Base-by-base conservation (phyloP, 2,329 filamentous ascomycete species). In the Trichoderma hamatum region DNA sequence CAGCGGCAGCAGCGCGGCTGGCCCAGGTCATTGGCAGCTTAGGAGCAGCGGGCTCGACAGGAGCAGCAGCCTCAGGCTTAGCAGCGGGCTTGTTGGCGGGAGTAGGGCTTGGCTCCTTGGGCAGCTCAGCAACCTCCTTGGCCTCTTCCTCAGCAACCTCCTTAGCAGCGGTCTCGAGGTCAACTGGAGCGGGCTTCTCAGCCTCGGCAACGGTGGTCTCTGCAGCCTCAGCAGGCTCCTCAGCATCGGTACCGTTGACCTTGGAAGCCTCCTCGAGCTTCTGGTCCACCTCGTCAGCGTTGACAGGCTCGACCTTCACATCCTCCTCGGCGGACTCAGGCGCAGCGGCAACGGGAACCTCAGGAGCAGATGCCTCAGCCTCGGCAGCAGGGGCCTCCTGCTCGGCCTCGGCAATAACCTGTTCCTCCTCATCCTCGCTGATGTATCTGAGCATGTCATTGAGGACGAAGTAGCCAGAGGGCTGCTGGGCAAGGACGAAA, bases 391-490 rank as follows among this genome's bases (percentile, higher is more conserved):
- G 71, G 26, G 72, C 70, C 69, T 81, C 80, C 61, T 78, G 77
- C 66, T 77, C 78, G 21, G 78, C 68, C 72, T 80, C 78, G 49
- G 75, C 77, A 58, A 89, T 70, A 58, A 73, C 82, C 71, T 90
- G 89, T 70, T 92, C 92, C 71, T 97, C 94, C 52, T 86, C 86
- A 75, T 95, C 92, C 71, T 96, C 93, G 72, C 91, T 89, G 73
- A 99, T 90, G 82, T 96, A 98, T 75, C 96, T 89, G 84, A 98
- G 93, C 79, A 99, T 97, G 78, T 99, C 96, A 81, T 99, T 99
- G 75, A 99, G 88, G 39, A 99, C 95, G 76, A 97, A 99, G 85
- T 98, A 99, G 72, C 96, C 96, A 69, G 95, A 97, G 61, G 93
- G 93, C 83, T 99, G 96, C 81, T 95, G 90, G 60, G 96, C 96